Conservation (phyloP, 192 early-diverging fungal species). For the Linnemannia elongata region DNA sequence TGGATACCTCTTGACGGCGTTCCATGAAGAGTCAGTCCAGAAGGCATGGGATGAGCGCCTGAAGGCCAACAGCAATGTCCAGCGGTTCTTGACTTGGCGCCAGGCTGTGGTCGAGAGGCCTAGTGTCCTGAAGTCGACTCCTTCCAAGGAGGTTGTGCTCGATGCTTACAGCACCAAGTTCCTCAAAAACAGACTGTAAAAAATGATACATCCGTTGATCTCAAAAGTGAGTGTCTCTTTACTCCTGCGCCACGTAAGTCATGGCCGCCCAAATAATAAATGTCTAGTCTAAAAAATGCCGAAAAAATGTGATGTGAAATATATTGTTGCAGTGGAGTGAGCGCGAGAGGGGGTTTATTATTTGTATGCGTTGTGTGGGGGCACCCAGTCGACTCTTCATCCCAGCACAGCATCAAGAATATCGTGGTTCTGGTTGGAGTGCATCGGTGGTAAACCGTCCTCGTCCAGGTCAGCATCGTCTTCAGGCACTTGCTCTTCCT, state of each 20-base stretch:
- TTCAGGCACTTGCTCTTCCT: slow-evolving; percentile 53
- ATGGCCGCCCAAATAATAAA: background rate
- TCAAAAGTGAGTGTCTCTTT: background rate
- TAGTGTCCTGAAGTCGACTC: slow-evolving; percentile 13
- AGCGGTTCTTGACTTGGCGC: slow-evolving; percentile 1
- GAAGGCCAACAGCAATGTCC: background rate
- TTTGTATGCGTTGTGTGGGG: background rate
- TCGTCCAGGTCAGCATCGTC: slow-evolving; percentile 40
- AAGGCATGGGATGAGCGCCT: background rate
- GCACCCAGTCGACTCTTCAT: slow-evolving; percentile 1
- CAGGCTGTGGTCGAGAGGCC: slow-evolving; percentile 2
- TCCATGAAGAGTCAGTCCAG: background rate
- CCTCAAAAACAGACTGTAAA: slow-evolving; percentile 3
- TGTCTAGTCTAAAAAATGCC: background rate
- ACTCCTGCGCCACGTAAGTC: too few relatives aligned
- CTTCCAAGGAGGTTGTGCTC: background rate
- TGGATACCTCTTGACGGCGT: slow-evolving; percentile 11
- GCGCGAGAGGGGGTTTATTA: background rate
- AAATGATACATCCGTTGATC: too few relatives aligned
- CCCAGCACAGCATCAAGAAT: slow-evolving; percentile 38
- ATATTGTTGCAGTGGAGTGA: background rate
- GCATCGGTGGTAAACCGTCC: slow-evolving; percentile 37
- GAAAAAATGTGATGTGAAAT: background rate
- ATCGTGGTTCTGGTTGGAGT: slow-evolving; percentile 40
- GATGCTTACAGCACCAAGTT: background rate